Conservation (phyloP, 1,139 yeast species). For the Kodamaea sp. region DNA sequence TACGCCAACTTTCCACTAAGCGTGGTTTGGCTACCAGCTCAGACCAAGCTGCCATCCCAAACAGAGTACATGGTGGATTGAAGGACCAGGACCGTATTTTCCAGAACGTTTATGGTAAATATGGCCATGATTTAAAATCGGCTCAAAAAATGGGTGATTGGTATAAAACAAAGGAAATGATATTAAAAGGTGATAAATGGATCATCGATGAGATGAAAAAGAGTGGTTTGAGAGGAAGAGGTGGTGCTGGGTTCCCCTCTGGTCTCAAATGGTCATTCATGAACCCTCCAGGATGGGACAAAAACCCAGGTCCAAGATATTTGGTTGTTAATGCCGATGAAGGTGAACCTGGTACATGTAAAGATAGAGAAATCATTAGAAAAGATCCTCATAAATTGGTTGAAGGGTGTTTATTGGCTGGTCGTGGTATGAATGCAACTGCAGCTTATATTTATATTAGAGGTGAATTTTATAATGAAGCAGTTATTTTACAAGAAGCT, state of each 20-base stretch:
- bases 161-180: conserved; percentile 83
- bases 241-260: conserved; percentile 91
- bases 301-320: conserved; percentile 79
- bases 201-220: conserved; percentile 81
- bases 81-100: conserved; percentile 81
- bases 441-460: conserved; percentile 88
- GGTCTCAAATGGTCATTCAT: conserved; percentile 89
- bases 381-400: conserved; percentile 88
- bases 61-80: conserved; percentile 69
- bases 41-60: conserved; percentile 48
- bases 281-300: conserved; percentile 96
- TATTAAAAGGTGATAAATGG: conserved; percentile 82
- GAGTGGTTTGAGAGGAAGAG: conserved; percentile 85
- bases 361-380: conserved; percentile 84
- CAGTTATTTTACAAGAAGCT: conserved; percentile 66
- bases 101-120: conserved; percentile 73
- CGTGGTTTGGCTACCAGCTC: conserved; percentile 45
- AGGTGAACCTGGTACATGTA: conserved; percentile 93
- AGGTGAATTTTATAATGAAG: conserved; percentile 84
- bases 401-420: conserved; percentile 83
- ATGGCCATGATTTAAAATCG: conserved; percentile 70
- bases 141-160: conserved; percentile 84
- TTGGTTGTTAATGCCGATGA: conserved; percentile 89
- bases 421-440: conserved; percentile 89
- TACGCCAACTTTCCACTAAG: conserved; percentile 12